Evolutionary conservation across 169 alveolate genomes (phyloP).

Genomic region (Perkinsus chesapeaki): DNA sequence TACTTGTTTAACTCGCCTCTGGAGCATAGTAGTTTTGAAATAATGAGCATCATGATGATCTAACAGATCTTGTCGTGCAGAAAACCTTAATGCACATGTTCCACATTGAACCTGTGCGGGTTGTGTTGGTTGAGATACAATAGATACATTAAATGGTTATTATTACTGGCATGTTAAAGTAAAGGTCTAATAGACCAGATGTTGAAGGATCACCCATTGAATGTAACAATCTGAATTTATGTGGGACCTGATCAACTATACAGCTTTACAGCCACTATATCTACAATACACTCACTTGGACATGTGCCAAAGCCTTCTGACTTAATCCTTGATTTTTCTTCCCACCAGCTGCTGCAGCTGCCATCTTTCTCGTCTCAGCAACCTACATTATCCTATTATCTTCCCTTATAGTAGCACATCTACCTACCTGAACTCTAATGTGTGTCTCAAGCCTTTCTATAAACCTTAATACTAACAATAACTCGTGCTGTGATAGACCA

Average conservation of each 20-base stretch:
- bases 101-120: neutral
- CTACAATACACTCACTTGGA: neutral
- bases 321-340: neutral
- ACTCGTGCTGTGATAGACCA: neutral
- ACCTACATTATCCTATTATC: too few species aligned
- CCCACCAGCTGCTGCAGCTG: neutral
- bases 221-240: neutral
- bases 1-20: neutral
- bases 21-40: neutral
- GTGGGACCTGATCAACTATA: too few species aligned
- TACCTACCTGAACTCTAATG: neutral
- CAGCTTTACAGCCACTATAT: neutral
- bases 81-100: neutral
- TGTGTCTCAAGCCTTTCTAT: neutral
- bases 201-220: neutral
- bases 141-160: too few species aligned
- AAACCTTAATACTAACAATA: neutral
- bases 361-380: neutral
- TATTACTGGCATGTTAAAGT: neutral
- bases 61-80: neutral
- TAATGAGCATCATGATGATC: neutral
- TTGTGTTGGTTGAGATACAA: too few species aligned
- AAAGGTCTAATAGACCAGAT: neutral
- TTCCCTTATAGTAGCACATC: too few species aligned
- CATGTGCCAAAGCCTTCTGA: neutral